Evolutionary conservation across 208 protist species (phyloP), one percentile per base, ranked within the genome.

Genomic region (Angomonas deanei): DNA sequence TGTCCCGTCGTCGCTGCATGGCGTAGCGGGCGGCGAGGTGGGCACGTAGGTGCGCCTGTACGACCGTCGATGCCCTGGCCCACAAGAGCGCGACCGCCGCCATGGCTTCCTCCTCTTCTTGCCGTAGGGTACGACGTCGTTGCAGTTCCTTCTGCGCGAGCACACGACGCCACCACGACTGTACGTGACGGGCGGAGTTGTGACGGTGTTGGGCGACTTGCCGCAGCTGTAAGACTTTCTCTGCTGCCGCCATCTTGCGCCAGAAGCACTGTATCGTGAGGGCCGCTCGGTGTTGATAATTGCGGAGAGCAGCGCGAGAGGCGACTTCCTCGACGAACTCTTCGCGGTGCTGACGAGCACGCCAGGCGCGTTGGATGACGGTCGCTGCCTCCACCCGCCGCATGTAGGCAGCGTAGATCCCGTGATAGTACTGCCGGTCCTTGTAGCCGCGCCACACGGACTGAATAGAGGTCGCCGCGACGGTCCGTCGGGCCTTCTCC

Each of bases 191-290:
- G 5, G 68, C 86, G 0, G 71, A 72, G 0, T 54, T 30, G 0
- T 24, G 15, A 11, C 76, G 78, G n/a, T 63, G 62, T 5, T 49
- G 30, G 36, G 30, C 56, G 24, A 61, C 17, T n/a, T 78, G 69
- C 30, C 80, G 80, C 49, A 87, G 49, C 2, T 60, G 39, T 13
- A 73, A 72, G 15, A 83, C 78, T 3, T 64, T 38, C 56, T 86
- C 83, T 26, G 64, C 74, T 13, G 90, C 90, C 57, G 69, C 53
- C 70, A 84, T 80, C 68, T 79, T 87, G 28, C 90, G 77, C 90
- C 90, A 96, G 72, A 91, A 90, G 68, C 84, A 89, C 76, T 96
- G 90, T 33, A 96, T 62, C 32, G 42, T 64, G 33, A 92, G 50
- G 2, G 78, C 85, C n/a, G 88, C 84, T 21, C 57, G 23, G 17